Percentiles rank a stretch among this genome's conserved stretches.
These are phyloP conservation scores for Kwoniella botswanensis DNA, from an alignment of 768 basidiomycete species.

Conservation along the genomic window DNA sequence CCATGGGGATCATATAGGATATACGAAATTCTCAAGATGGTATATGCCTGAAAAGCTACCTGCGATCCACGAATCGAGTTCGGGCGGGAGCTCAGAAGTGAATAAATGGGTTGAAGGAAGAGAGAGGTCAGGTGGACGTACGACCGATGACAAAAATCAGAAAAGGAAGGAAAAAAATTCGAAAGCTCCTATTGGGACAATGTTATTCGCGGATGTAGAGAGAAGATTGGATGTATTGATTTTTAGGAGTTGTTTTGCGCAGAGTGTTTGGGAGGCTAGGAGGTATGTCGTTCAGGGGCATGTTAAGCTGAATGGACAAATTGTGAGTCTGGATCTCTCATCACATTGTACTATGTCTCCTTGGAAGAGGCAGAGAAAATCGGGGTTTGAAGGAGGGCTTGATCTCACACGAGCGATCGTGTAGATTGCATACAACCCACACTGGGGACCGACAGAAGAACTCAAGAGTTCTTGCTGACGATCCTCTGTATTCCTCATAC, in stretches of 20 bases:
- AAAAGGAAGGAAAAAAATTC: constrained; percentile 65
- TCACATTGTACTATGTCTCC: neutral
- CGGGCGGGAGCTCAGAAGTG: constrained; percentile 16
- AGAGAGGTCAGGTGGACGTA: constrained; percentile 57
- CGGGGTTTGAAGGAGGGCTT: no score
- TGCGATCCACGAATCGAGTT: constrained; percentile 54
- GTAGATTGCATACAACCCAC: neutral
- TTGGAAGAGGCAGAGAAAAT: no score
- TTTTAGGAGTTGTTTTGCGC: constrained; percentile 84
- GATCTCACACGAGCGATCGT: no score
- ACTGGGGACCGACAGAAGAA: neutral
- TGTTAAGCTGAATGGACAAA: constrained; percentile 85
- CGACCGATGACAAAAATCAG: constrained; percentile 62
- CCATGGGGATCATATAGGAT: constrained; percentile 92
- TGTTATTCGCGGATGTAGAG: constrained; percentile 97
- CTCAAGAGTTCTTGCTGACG: neutral
- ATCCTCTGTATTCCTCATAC: constrained; percentile 2
- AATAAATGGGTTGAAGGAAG: constrained; percentile 60
- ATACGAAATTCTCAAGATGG: constrained; percentile 92
- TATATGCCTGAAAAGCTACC: constrained; percentile 86
- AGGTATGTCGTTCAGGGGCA: constrained; percentile 82
- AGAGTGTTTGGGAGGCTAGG: constrained; percentile 87
- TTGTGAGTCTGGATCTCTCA: constrained; percentile 64
- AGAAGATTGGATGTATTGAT: constrained; percentile 88
- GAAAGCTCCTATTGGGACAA: constrained; percentile 87